Evolutionary conservation across 2,329 filamentous ascomycete genomes (phyloP).

Genomic region (Leptographium procerum): DNA sequence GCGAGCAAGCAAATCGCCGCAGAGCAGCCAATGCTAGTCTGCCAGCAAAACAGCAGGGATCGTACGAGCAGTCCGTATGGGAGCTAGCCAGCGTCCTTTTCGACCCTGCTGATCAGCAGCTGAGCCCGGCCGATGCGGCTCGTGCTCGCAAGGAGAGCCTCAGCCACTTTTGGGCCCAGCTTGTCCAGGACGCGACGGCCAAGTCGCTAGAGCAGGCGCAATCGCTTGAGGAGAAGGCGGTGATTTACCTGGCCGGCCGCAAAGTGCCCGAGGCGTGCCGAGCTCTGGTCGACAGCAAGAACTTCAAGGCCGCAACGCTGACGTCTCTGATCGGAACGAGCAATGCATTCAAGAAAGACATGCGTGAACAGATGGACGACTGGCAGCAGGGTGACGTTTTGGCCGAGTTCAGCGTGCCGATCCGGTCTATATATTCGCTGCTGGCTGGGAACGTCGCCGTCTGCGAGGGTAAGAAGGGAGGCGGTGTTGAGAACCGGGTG

Average conservation of each 20-base stretch:
- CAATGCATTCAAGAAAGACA: slow-evolving; percentile 56
- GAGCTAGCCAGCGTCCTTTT: slow-evolving; percentile 78
- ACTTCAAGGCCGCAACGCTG: slow-evolving; percentile 37
- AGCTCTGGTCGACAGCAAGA: slow-evolving; percentile 59
- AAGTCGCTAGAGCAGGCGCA: slow-evolving; percentile 45
- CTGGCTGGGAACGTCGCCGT: slow-evolving; percentile 78
- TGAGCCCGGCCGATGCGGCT: slow-evolving; percentile 26
- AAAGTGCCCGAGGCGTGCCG: slow-evolving; percentile 75
- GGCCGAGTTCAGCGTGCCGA: slow-evolving; percentile 73
- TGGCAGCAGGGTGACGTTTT: slow-evolving; percentile 78
- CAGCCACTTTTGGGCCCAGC: slow-evolving; percentile 52
- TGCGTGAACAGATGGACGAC: slow-evolving; percentile 67
- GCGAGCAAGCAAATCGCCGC: slow-evolving; percentile 23
- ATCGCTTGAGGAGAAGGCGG: slow-evolving; percentile 69
- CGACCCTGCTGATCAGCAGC: slow-evolving; percentile 46
- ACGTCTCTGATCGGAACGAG: slow-evolving; percentile 65
- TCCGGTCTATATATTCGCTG: slow-evolving; percentile 82
- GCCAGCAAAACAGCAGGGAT: slow-evolving; percentile 18
- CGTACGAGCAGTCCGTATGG: slow-evolving; percentile 71
- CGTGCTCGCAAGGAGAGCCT: slow-evolving; percentile 49
- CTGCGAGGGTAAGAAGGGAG: slow-evolving; percentile 64
- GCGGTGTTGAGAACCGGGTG: slow-evolving; percentile 67
- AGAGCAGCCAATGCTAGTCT: slow-evolving; percentile 22
- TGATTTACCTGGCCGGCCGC: slow-evolving; percentile 68
- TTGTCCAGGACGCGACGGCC: slow-evolving; percentile 47